These are phyloP conservation scores for Hypoxylon lenormandii DNA, from an alignment of 495 filamentous ascomycete genomes.

Conservation along the genomic window DNA sequence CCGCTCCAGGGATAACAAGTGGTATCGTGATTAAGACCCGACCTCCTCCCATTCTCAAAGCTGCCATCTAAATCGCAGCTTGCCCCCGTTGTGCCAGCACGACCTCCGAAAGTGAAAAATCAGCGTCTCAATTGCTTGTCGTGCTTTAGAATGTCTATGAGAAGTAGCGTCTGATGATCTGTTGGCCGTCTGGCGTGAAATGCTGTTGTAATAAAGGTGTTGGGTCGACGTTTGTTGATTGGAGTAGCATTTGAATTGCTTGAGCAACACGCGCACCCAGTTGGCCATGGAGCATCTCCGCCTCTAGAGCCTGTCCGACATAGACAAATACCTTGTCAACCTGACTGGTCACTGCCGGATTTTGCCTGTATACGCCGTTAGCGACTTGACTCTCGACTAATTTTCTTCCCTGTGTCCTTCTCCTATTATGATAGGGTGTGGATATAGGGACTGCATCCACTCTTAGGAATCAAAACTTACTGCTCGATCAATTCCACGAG, in stretches of 20 bases:
- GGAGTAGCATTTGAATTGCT: slow-evolving; percentile 78
- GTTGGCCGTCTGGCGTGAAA: slow-evolving; percentile 79
- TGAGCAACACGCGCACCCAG: slow-evolving; percentile 77
- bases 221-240: slow-evolving; percentile 74
- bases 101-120: slow-evolving; percentile 5
- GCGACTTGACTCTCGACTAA: slow-evolving; percentile 12
- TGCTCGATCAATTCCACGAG: slow-evolving; percentile 90
- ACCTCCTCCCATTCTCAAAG: slow-evolving; percentile 21
- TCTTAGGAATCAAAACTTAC: slow-evolving; percentile 69
- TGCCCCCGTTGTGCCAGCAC: not conserved
- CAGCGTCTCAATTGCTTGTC: not conserved
- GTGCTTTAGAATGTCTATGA: slow-evolving; percentile 53
- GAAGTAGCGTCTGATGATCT: slow-evolving; percentile 78
- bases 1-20: not conserved
- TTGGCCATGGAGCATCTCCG: slow-evolving; percentile 87
- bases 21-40: slow-evolving; percentile 17
- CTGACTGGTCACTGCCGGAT: slow-evolving; percentile 80
- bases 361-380: slow-evolving; percentile 70
- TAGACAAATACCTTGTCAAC: slow-evolving; percentile 81
- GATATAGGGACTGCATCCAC: not conserved
- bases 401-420: not conserved
- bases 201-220: slow-evolving; percentile 72
- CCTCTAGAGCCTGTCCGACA: slow-evolving; percentile 87
- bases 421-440: not conserved
- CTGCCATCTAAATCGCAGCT: slow-evolving; percentile 11